A percentile compares a stretch with the other conserved stretches of the same genome.
Evolutionary conservation across 164 flowering plant species (phyloP).

Genomic region (Umbilicus rupestris): DNA sequence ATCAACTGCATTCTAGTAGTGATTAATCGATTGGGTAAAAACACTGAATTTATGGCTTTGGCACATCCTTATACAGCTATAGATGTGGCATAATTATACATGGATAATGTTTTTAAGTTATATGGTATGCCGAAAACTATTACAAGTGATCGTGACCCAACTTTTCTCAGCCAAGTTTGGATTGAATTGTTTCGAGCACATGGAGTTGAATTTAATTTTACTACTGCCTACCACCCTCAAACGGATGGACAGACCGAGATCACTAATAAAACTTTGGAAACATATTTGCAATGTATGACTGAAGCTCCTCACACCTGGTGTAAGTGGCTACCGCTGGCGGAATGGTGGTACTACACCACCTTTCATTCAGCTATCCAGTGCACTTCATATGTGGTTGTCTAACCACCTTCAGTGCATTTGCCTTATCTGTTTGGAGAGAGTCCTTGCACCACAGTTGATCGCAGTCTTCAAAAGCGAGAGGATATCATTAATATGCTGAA

Average conservation of each 20-base stretch:
- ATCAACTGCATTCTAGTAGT: not conserved
- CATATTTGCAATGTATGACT: not conserved
- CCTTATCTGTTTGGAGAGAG: not conserved
- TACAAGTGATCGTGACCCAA: not conserved
- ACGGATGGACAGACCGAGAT: conserved; percentile 2
- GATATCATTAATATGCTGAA: not conserved
- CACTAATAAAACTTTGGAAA: not conserved
- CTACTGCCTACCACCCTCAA: not conserved
- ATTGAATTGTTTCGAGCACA: not conserved
- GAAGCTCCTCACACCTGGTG: not conserved
- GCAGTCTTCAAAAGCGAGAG: not conserved
- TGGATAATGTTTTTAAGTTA: not conserved
- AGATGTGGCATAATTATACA: no score
- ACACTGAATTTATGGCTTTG: not conserved
- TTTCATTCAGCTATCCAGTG: not conserved
- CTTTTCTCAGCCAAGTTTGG: not conserved
- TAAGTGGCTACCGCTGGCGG: not conserved
- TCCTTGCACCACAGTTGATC: not conserved
- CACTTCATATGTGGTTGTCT: not conserved
- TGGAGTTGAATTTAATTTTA: not conserved
- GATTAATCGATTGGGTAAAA: not conserved
- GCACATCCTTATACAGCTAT: not conserved
- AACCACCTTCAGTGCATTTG: not conserved
- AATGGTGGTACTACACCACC: not conserved
- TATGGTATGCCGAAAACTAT: not conserved